Evolutionary conservation across 2,329 filamentous ascomycete species (phyloP), one percentile per base, ranked within the genome.

Genomic region (Phyllosticta citribraziliensis): DNA sequence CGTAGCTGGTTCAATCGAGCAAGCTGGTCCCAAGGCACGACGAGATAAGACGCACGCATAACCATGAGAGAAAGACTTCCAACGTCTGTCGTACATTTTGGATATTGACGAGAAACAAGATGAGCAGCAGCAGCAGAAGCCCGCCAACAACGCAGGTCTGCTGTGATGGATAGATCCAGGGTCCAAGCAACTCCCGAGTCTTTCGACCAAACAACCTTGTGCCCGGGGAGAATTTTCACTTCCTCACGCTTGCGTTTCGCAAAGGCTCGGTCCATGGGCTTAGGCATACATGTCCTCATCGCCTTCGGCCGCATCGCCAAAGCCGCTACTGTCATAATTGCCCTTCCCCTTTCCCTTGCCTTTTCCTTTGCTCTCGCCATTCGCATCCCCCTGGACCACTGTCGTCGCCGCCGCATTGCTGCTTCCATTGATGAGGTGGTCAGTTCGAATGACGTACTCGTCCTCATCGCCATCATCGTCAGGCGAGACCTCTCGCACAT

Each of bases 261-360:
- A n/a, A n/a, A n/a, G n/a, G n/a, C n/a, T n/a, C n/a, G n/a, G n/a
- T n/a, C n/a, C n/a, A n/a, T n/a, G n/a, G n/a, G n/a, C n/a, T n/a
- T n/a, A 57, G 25, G 25, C 52, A 55, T 80, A 80, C 70, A 80
- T 64, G 54, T 78, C 77, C 65, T 74, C 70, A 30, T 75, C 73
- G 33, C 73, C 74, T 52, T 70, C 70, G 35, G 70, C 73, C 22
- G 69, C 73, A 61, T 75, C 73, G 1, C 74, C 73, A 64, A 76
- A 76, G 2, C 70, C 74, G 1, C 67, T 69, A 55, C 70, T 70
- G 3, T 70, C 71, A 60, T 73, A 73, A 55, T 69, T 70, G n/a
- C 10, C 24, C 17, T 47, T 56, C 12, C 47, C 61, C 52, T 58
- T 65, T 19, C 57, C 60, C 50, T 64, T 52, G 0, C 33, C 70